phyloP scores from a whole-genome alignment of 257 asterid genomes.

The Primulina tabacum region DNA sequence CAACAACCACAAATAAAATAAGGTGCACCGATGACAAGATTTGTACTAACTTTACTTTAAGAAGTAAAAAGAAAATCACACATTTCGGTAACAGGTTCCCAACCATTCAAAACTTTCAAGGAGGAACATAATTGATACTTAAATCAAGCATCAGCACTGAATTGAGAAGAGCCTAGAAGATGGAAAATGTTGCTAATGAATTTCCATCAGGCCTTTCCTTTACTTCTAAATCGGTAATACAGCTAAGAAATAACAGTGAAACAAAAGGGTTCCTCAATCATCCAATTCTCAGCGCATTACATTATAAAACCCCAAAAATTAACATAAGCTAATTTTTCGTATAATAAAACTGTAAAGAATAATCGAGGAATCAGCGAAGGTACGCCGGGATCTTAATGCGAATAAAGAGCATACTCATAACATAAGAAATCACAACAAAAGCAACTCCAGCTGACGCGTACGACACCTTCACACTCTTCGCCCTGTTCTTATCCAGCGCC shows the following conservation, averaged over 20 bases:
- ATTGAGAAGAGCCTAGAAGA: background rate
- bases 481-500: conserved; percentile 76
- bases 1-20: background rate
- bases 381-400: conserved; percentile 91
- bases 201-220: background rate
- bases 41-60: background rate
- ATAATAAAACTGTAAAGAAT: too few relatives aligned
- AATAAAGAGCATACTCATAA: conserved; percentile 88
- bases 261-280: background rate
- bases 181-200: too few relatives aligned
- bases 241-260: background rate
- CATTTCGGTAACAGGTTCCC: background rate
- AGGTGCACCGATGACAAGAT: background rate
- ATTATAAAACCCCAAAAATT: background rate
- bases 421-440: conserved; percentile 70
- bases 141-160: background rate
- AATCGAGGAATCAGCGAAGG: conserved; percentile 48
- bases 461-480: conserved; percentile 76
- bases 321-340: background rate
- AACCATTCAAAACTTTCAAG: too few relatives aligned
- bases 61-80: background rate
- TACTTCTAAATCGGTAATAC: background rate
- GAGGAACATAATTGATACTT: too few relatives aligned
- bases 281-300: background rate
- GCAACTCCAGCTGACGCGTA: conserved; percentile 73